phyloP scores from a whole-genome alignment of 768 basidiomycete species.

The Amyloporia xantha region DNA sequence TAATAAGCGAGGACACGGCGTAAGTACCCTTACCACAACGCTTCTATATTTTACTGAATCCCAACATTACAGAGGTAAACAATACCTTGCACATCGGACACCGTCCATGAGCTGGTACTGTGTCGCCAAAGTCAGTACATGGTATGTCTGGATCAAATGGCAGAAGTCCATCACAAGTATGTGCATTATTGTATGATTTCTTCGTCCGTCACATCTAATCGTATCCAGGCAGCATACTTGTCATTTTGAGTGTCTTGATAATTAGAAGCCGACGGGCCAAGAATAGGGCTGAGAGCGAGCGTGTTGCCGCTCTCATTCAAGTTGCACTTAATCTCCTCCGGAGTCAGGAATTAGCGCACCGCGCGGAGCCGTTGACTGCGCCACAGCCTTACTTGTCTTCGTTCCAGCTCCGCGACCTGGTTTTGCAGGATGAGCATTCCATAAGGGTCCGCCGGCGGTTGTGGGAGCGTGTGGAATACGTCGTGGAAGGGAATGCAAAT shows the following conservation, averaged over 20 bases:
- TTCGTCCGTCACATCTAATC: conserved; percentile 1
- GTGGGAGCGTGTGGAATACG: conserved; percentile 77
- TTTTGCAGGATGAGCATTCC: conserved; percentile 78
- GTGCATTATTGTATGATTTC: conserved; percentile 15
- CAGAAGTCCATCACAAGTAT: conserved; percentile 56
- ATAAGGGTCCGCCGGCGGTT: conserved; percentile 55
- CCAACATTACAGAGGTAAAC: conserved; percentile 59
- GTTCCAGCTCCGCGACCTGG: conserved; percentile 79
- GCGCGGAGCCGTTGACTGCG: conserved; percentile 71
- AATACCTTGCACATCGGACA: conserved; percentile 70
- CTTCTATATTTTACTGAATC: neutral
- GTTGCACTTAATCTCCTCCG: conserved; percentile 73
- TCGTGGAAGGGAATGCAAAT: conserved; percentile 89
- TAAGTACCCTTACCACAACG: conserved; percentile 34
- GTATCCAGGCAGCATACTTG: conserved; percentile 14
- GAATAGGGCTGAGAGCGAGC: conserved; percentile 51
- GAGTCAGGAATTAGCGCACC: conserved; percentile 76
- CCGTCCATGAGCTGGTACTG: conserved; percentile 65
- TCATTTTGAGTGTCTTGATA: conserved; percentile 15
- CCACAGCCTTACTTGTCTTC: conserved; percentile 78
- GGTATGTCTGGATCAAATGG: conserved; percentile 67
- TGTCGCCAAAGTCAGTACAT: conserved; percentile 53
- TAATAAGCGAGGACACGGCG: conserved; percentile 58
- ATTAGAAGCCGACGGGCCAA: conserved; percentile 39
- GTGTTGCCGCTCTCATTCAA: conserved; percentile 69